Percentiles rank a stretch among this genome's conserved stretches.
Evolutionary conservation across 2,329 filamentous ascomycete species (phyloP).

Genomic region (Arthrobotrys musiformis): DNA sequence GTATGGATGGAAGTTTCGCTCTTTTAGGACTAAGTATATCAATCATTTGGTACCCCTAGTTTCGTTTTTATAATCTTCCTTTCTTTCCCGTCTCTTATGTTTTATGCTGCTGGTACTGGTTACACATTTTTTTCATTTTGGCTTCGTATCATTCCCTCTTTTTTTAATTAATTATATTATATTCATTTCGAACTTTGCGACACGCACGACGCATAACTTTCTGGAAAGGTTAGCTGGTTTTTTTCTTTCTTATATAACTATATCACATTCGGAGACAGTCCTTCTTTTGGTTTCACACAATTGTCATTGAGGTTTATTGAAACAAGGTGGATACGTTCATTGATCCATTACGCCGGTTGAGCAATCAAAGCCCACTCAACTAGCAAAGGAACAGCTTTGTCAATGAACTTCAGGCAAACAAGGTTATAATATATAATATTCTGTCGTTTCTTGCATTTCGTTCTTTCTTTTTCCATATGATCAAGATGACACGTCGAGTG

Average conservation of each 20-base stretch:
- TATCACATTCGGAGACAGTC: neutral
- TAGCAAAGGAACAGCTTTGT: neutral
- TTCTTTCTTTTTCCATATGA: neutral
- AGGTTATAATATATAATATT: conserved; percentile 29
- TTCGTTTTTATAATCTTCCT: conserved; percentile 8
- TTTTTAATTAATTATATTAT: too few species aligned
- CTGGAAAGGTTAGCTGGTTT: conserved; percentile 17
- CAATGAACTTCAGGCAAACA: conserved; percentile 15
- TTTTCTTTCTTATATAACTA: neutral
- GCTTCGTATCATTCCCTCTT: conserved; percentile 16
- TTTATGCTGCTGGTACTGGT: conserved; percentile 1
- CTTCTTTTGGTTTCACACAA: neutral
- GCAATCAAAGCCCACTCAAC: neutral
- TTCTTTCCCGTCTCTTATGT: neutral
- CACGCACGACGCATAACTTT: conserved; percentile 6
- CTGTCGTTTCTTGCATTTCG: too few species aligned
- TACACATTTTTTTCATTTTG: conserved; percentile 2
- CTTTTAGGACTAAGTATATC: conserved; percentile 23
- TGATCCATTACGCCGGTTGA: conserved; percentile 24
- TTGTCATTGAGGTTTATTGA: conserved; percentile 20
- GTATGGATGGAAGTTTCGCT: conserved; percentile 15
- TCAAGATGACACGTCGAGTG: conserved; percentile 45
- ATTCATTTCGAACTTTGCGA: conserved; percentile 20
- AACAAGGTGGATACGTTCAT: conserved; percentile 33
- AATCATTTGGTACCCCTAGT: conserved; percentile 14